phyloP scores from a whole-genome alignment of 176 grass and related monocot species.

The Lolium rigidum region DNA sequence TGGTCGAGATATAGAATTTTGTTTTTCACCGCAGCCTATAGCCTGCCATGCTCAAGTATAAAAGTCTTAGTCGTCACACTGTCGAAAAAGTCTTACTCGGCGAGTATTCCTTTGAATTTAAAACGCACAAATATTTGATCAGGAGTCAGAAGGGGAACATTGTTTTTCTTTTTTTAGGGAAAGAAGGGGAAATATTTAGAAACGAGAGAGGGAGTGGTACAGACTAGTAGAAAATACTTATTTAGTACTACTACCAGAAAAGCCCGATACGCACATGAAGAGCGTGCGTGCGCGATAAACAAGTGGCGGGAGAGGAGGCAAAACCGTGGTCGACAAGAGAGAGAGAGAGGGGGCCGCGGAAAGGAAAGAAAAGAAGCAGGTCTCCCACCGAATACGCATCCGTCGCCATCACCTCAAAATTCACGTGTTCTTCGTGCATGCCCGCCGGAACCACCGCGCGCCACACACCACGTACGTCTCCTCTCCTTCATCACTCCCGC shows the following conservation, averaged over 20 bases:
- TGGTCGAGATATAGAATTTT: too few relatives aligned
- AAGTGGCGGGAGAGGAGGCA: neutral
- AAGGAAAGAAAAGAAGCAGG: neutral
- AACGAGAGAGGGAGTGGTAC: neutral
- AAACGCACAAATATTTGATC: neutral
- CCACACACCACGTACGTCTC: neutral
- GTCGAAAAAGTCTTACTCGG: too few relatives aligned
- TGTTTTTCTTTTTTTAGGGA: too few relatives aligned
- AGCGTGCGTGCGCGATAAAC: slow-evolving; percentile 1
- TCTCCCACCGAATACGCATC: slow-evolving; percentile 14
- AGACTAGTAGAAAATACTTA: too few relatives aligned
- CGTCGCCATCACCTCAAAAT: slow-evolving; percentile 22
- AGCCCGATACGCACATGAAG: neutral
- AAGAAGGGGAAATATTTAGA: neutral
- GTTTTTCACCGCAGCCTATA: too few relatives aligned
- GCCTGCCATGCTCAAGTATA: too few relatives aligned
- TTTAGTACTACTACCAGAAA: neutral
- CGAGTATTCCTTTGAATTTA: too few relatives aligned
- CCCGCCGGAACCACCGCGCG: neutral
- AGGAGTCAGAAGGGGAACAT: too few relatives aligned
- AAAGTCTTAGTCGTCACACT: too few relatives aligned
- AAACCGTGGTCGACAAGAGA: too few relatives aligned
- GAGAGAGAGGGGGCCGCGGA: too few relatives aligned
- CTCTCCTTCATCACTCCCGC: neutral
- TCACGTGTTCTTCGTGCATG: slow-evolving; percentile 64